Conservation (phyloP, 2,329 filamentous ascomycete genomes). For the Periconia digitata region DNA sequence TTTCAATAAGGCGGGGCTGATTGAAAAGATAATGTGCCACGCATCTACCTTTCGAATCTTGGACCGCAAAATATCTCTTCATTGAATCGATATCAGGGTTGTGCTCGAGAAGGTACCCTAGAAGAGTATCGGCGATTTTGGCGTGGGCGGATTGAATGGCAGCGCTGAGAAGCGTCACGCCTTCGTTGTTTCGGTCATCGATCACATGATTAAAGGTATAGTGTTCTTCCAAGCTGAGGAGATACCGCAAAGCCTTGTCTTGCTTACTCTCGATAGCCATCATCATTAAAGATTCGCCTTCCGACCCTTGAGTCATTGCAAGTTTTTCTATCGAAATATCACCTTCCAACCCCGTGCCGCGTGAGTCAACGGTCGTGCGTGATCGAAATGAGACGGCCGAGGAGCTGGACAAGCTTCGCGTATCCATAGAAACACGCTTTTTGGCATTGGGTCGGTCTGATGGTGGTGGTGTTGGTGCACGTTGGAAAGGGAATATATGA, state of each 20-base stretch:
- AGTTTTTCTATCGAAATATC: constrained; percentile 82
- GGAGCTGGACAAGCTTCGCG: constrained; percentile 81
- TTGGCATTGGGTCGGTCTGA: constrained; percentile 61
- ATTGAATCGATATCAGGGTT: constrained; percentile 60
- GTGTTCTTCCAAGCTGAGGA: constrained; percentile 75
- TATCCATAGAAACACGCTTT: constrained; percentile 82
- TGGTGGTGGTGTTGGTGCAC: constrained; percentile 54
- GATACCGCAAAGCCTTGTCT: constrained; percentile 72
- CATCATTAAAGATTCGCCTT: constrained; percentile 77
- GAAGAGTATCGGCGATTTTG: constrained; percentile 72
- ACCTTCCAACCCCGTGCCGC: constrained; percentile 74
- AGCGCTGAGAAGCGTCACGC: constrained; percentile 84
- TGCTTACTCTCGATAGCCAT: constrained; percentile 62
- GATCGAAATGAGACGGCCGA: constrained; percentile 85
- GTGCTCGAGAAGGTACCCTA: constrained; percentile 66
- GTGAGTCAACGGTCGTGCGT: constrained; percentile 66
- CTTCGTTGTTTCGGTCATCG: constrained; percentile 84
- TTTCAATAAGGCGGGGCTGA: constrained; percentile 75
- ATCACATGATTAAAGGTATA: constrained; percentile 73
- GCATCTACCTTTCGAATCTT: constrained; percentile 85
- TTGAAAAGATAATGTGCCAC: constrained; percentile 97
- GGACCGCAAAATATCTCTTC: constrained; percentile 68
- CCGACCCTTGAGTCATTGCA: constrained; percentile 67
- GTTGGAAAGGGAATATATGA: constrained; percentile 92
- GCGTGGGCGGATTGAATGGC: constrained; percentile 82